Evolutionary conservation across 2,329 filamentous ascomycete species (phyloP).

Genomic region (Alternaria metachromatica): DNA sequence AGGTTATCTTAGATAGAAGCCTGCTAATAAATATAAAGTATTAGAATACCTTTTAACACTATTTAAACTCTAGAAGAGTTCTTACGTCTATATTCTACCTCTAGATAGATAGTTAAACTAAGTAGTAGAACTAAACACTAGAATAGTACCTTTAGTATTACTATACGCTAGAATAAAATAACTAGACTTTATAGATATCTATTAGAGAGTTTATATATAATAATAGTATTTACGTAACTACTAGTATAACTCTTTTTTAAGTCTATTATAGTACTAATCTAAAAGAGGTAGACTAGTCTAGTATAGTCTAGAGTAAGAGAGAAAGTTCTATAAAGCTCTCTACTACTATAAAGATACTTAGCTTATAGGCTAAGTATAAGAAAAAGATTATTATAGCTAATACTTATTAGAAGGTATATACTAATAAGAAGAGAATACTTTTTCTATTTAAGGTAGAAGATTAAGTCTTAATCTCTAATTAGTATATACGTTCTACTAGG

Average conservation of each 20-base stretch:
- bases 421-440: neutral
- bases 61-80: neutral
- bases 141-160: neutral
- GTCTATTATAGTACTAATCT: neutral
- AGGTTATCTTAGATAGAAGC: neutral
- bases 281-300: neutral
- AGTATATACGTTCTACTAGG: neutral
- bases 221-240: neutral
- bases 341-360: neutral
- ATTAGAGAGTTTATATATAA: neutral
- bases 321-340: neutral
- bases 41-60: neutral
- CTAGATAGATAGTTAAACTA: neutral
- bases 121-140: neutral
- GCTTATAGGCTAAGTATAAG: neutral
- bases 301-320: neutral
- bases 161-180: neutral
- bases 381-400: neutral
- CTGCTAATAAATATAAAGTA: neutral
- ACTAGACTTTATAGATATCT: neutral
- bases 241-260: neutral
- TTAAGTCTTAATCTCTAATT: neutral
- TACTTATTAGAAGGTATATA: neutral
- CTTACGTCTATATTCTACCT: neutral
- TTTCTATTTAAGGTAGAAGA: neutral